A percentile compares a stretch with the other conserved stretches of the same genome.
Conservation (phyloP, 805 yeast genomes). For the Phaffomyces antillensis region DNA sequence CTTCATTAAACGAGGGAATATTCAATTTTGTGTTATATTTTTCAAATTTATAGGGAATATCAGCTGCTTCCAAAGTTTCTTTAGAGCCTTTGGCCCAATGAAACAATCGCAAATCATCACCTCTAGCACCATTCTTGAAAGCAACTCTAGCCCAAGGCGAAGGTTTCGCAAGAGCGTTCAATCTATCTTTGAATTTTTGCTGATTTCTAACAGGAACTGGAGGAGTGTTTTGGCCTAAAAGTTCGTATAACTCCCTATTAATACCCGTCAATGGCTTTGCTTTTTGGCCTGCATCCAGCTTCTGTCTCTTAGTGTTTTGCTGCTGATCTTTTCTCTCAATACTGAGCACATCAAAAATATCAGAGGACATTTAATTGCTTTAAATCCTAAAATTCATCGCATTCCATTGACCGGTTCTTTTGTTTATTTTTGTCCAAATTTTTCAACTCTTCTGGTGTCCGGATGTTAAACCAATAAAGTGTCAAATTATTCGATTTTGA, state of each 20-base stretch:
- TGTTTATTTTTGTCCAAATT: too few species aligned
- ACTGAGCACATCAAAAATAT: constrained; percentile 72
- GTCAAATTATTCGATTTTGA: neutral
- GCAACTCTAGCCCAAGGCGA: constrained; percentile 75
- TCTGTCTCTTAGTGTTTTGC: constrained; percentile 19
- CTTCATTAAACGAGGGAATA: constrained; percentile 60
- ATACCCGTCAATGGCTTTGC: constrained; percentile 49
- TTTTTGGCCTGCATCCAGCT: constrained; percentile 3
- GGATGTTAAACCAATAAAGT: neutral
- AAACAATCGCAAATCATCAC: constrained; percentile 43
- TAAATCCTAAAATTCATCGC: too few species aligned
- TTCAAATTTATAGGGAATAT: constrained; percentile 57
- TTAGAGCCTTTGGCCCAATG: constrained; percentile 85
- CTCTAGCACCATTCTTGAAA: constrained; percentile 50
- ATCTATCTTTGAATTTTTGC: constrained; percentile 54
- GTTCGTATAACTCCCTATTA: constrained; percentile 81
- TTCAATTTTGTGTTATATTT: constrained; percentile 64
- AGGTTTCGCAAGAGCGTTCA: constrained; percentile 53
- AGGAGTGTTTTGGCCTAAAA: constrained; percentile 89
- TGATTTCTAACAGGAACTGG: constrained; percentile 55
- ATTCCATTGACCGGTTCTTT: too few species aligned
- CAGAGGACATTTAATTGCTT: constrained; percentile 34
- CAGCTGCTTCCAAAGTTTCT: constrained; percentile 19
- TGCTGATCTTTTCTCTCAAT: constrained; percentile 34
- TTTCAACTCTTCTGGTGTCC: neutral